phyloP scores from a whole-genome alignment of 179 eudicot genomes.

The Carnegiea gigantea region DNA sequence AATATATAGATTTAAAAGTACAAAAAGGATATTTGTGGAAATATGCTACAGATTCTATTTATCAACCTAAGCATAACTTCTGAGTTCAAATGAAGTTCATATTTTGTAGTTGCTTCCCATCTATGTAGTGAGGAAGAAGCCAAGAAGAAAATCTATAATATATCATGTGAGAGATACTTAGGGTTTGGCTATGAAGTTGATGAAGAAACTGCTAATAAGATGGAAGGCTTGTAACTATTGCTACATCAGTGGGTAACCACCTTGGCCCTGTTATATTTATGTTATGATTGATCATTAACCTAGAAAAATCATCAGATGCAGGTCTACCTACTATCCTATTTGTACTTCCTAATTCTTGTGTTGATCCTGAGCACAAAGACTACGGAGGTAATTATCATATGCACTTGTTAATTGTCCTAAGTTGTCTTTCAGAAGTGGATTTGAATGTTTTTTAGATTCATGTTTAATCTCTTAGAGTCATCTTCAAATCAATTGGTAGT shows the following conservation, averaged over 20 bases:
- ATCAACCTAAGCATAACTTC: background rate
- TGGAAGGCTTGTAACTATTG: slow-evolving; percentile 59
- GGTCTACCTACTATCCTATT: slow-evolving; percentile 89
- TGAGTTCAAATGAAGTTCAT: background rate
- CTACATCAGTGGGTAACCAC: background rate
- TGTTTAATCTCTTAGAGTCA: background rate
- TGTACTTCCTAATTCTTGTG: slow-evolving; percentile 95
- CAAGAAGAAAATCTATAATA: slow-evolving; percentile 80
- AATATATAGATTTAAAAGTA: background rate
- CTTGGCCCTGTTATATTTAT: background rate
- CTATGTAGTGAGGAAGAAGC: slow-evolving; percentile 79
- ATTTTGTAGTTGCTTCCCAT: slow-evolving; percentile 9
- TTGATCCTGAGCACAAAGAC: slow-evolving; percentile 89
- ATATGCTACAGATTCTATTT: background rate
- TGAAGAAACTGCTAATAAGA: slow-evolving; percentile 92
- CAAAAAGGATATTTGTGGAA: background rate
- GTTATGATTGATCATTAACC: background rate
- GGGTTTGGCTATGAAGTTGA: slow-evolving; percentile 95
- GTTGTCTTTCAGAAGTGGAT: background rate
- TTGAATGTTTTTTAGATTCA: background rate
- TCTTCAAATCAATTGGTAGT: background rate
- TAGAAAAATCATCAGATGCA: slow-evolving; percentile 23
- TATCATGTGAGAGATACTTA: slow-evolving; percentile 90
- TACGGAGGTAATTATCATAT: slow-evolving; percentile 63
- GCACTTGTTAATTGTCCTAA: background rate